Evolutionary conservation across 192 early-diverging fungal genomes (phyloP).

Genomic region (Podila minutissima): DNA sequence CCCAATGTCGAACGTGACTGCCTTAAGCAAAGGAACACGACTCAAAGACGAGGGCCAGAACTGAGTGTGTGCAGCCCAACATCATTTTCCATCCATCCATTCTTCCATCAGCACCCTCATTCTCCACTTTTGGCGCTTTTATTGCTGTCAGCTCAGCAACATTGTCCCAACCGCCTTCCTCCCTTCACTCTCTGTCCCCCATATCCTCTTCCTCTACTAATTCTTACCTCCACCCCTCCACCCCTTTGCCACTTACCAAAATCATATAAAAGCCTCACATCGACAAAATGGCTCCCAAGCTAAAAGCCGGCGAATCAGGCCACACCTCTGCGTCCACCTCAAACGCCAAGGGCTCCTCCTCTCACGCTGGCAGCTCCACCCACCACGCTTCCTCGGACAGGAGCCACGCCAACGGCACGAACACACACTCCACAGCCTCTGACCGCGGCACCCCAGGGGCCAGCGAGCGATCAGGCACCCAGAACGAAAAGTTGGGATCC

Average conservation of each 20-base stretch:
- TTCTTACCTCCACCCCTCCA: too few species aligned
- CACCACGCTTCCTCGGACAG: constrained; percentile 7
- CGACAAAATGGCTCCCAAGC: constrained; percentile 42
- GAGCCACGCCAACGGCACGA: constrained; percentile 1
- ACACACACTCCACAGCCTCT: constrained; percentile 2
- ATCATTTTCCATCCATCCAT: constrained; percentile 1
- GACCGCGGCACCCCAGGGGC: constrained; percentile 16
- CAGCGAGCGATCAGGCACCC: constrained; percentile 7
- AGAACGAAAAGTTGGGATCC: not conserved
- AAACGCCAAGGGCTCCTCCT: constrained; percentile 17
- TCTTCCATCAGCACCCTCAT: not conserved
- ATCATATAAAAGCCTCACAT: not conserved
- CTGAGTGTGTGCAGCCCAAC: not conserved
- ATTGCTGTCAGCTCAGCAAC: not conserved
- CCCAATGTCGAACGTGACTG: not conserved
- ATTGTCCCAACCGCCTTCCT: too few species aligned
- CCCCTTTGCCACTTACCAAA: too few species aligned
- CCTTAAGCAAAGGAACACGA: not conserved
- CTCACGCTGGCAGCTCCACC: not conserved
- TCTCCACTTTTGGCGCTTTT: not conserved
- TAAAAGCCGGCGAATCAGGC: constrained; percentile 24
- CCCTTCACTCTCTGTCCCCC: too few species aligned
- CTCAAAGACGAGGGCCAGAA: too few species aligned
- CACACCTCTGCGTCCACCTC: not conserved
- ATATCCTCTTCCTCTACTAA: too few species aligned